phyloP scores from a whole-genome alignment of 2,329 filamentous ascomycete genomes.

The Lecanicillium sp. region DNA sequence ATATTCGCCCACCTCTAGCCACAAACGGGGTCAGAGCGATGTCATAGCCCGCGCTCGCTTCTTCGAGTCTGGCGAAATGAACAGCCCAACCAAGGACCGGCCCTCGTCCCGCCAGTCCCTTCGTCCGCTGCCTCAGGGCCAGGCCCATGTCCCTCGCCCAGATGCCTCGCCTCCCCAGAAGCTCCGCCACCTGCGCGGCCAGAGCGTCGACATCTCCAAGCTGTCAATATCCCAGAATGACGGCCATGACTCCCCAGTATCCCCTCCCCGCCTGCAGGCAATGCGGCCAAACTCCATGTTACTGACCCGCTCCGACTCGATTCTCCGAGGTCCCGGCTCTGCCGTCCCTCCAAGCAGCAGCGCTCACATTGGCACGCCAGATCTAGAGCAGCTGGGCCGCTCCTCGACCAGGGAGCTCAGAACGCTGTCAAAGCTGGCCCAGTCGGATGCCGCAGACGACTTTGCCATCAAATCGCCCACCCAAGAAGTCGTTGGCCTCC shows the following conservation, averaged over 20 bases:
- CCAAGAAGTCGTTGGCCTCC: slow-evolving; percentile 81
- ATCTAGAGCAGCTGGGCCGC: slow-evolving; percentile 74
- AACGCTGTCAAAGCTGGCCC: slow-evolving; percentile 75
- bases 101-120: slow-evolving; percentile 68
- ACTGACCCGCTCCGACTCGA: slow-evolving; percentile 48
- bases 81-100: slow-evolving; percentile 34
- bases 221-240: slow-evolving; percentile 41
- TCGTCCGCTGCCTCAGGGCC: slow-evolving; percentile 63
- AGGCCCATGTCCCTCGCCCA: slow-evolving; percentile 32
- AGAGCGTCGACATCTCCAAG: slow-evolving; percentile 56
- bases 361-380: slow-evolving; percentile 52
- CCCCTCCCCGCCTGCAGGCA: slow-evolving; percentile 33
- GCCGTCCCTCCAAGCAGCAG: slow-evolving; percentile 25
- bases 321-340: slow-evolving; percentile 28
- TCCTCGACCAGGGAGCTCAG: slow-evolving; percentile 87
- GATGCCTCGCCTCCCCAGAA: slow-evolving; percentile 28
- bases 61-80: slow-evolving; percentile 37
- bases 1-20: slow-evolving; percentile 40
- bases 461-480: slow-evolving; percentile 71
- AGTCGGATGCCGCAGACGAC: slow-evolving; percentile 67
- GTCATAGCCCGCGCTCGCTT: slow-evolving; percentile 46
- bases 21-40: slow-evolving; percentile 73
- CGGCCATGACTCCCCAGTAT: slow-evolving; percentile 29
- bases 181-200: slow-evolving; percentile 36
- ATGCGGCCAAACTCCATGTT: slow-evolving; percentile 55